These are phyloP conservation scores for Ceratobasidium sp. DNA, from an alignment of 1,284 basidiomycete species.

Conservation along the genomic window DNA sequence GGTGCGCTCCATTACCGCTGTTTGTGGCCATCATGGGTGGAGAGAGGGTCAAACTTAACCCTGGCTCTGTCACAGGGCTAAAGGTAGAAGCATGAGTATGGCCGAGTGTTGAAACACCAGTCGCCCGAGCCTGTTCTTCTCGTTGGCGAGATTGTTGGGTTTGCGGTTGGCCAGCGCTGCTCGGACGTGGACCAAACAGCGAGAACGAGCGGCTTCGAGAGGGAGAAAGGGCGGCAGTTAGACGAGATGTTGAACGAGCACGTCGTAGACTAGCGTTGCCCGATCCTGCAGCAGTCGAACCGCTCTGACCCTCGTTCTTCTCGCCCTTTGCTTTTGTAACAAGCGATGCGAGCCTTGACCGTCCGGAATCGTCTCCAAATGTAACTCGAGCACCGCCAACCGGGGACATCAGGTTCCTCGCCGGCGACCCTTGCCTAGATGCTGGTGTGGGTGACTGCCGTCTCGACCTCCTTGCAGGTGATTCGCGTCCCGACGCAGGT, in stretches of 20 bases:
- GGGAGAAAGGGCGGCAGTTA: conserved; percentile 11
- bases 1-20: conserved; percentile 1
- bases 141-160: conserved; percentile 15
- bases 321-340: background rate
- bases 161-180: conserved; percentile 34
- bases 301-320: background rate
- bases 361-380: conserved; percentile 26
- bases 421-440: conserved; percentile 24
- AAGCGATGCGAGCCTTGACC: conserved; percentile 9
- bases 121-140: background rate
- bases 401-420: conserved; percentile 20
- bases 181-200: conserved; percentile 29
- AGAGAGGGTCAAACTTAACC: conserved; percentile 8
- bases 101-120: conserved; percentile 2
- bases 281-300: conserved; percentile 14
- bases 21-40: conserved; percentile 4
- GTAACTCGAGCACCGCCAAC: conserved; percentile 13
- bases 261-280: conserved; percentile 11
- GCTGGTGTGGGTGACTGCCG: background rate
- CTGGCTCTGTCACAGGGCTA: conserved; percentile 27
- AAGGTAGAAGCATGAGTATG: conserved; percentile 24
- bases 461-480: conserved; percentile 6
- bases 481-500: background rate
- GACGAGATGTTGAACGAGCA: conserved; percentile 25
- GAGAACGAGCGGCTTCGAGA: conserved; percentile 30